Evolutionary conservation across 768 basidiomycete genomes (phyloP), one percentile per base, ranked within the genome.

Genomic region (Mycena floridula): DNA sequence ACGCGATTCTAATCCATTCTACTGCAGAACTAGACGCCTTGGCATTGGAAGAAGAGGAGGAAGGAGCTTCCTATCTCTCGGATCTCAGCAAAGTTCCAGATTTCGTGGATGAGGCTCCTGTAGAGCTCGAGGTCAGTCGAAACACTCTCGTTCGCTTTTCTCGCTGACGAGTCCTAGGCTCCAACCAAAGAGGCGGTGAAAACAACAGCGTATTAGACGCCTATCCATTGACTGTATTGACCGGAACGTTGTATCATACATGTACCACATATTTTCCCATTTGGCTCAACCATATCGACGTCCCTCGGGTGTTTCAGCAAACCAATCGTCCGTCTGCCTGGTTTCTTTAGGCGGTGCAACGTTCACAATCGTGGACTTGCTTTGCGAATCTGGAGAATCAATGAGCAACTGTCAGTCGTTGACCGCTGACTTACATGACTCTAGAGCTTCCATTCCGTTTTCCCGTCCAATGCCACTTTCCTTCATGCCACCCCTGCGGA

Each of bases 401-500:
- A 27, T 12, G 24, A 40, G 21, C 6, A 22, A n/a, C n/a, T 20
- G 9, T 11, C 28, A 32, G 16, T 32, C 18, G 3, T 39, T 13
- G 38, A 15, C 4, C 9, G 16, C 23, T 11, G 2, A 71, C 85
- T 48, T 49, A 88, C 88, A 91, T 48, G 83, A 74, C 59, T 87
- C 78, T 41, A 82, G 77, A 13, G 89, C 87, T 57, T 91, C 89
- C 4, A 85, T 46, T 1, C 90, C 90, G 50, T 93, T 93, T 58
- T 93, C 90, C 46, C 90, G 64, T 5, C 90, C 89, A 42, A 89
- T 83, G 2, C 89, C 89, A 54, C 89, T 91, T 51, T 85, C 83
- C 59, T 91, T 90, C 87, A 90, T 87, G 5, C 89, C 89, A 16
- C 89, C 89, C n/a, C n/a, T n/a, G n/a, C n/a, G n/a, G n/a, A n/a